Percentiles rank a stretch among this genome's conserved stretches.
These are phyloP conservation scores for Trichoderma hamatum DNA, from an alignment of 2,329 filamentous ascomycete genomes.

Conservation along the genomic window DNA sequence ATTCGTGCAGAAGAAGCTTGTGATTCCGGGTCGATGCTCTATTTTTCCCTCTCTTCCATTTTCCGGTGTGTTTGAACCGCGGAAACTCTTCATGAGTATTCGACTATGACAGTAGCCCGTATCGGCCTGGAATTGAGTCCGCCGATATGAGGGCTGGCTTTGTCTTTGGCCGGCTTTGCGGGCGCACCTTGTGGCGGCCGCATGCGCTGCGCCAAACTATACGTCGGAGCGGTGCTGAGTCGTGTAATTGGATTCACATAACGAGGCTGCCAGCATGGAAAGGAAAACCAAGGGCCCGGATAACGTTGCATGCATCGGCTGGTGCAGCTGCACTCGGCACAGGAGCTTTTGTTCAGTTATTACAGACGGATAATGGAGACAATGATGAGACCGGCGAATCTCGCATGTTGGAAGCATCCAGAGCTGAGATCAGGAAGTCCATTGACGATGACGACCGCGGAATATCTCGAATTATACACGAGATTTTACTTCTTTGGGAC, in stretches of 20 bases:
- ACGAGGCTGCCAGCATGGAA: slow-evolving; percentile 36
- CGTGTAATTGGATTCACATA: slow-evolving; percentile 34
- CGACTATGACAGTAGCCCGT: neutral
- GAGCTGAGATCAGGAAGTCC: slow-evolving; percentile 73
- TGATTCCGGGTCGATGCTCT: slow-evolving; percentile 20
- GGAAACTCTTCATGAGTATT: slow-evolving; percentile 6
- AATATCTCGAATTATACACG: slow-evolving; percentile 59
- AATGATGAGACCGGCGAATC: slow-evolving; percentile 70
- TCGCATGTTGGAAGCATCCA: slow-evolving; percentile 83
- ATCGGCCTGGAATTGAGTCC: slow-evolving; percentile 24
- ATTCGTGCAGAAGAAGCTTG: slow-evolving; percentile 10
- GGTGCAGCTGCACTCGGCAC: slow-evolving; percentile 54
- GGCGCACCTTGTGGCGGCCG: slow-evolving; percentile 43
- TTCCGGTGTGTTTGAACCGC: neutral
- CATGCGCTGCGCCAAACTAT: slow-evolving; percentile 30
- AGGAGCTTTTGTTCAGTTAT: slow-evolving; percentile 60
- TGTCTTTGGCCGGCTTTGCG: slow-evolving; percentile 49
- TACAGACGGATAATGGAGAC: slow-evolving; percentile 56
- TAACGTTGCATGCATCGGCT: slow-evolving; percentile 45
- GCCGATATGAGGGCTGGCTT: slow-evolving; percentile 52
- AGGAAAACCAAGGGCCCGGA: slow-evolving; percentile 29
- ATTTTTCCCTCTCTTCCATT: neutral
- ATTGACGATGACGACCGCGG: slow-evolving; percentile 65
- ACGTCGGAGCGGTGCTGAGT: slow-evolving; percentile 31
- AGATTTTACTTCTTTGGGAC: slow-evolving; percentile 69